phyloP scores from a whole-genome alignment of 768 basidiomycete species.

The Lactarius sanguifluus region DNA sequence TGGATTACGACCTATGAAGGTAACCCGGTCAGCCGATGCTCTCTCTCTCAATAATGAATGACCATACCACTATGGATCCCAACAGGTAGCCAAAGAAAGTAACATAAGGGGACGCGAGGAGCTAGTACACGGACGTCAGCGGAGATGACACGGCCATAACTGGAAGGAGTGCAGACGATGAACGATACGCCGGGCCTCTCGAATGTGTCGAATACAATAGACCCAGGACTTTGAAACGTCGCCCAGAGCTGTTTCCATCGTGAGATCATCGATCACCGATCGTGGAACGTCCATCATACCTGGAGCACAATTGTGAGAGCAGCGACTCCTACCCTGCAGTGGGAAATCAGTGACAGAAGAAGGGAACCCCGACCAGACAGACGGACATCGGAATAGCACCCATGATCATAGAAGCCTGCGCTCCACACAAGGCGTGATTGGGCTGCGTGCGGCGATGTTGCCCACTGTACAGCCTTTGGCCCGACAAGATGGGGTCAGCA shows the following conservation, averaged over 20 bases:
- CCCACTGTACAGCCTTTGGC: conserved; percentile 40
- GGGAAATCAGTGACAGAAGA: conserved; percentile 13
- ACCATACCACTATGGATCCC: conserved; percentile 33
- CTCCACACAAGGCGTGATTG: conserved; percentile 42
- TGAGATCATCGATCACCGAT: not conserved
- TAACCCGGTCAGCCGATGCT: not conserved
- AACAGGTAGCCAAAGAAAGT: conserved; percentile 45
- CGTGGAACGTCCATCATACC: conserved; percentile 29
- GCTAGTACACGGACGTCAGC: conserved; percentile 33
- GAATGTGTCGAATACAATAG: conserved; percentile 30
- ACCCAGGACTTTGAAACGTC: conserved; percentile 35
- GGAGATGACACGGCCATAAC: not conserved
- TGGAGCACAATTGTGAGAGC: conserved; percentile 45
- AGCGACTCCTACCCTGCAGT: conserved; percentile 43
- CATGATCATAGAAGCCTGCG: conserved; percentile 54
- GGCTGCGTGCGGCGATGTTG: conserved; percentile 32
- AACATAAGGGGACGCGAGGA: conserved; percentile 42
- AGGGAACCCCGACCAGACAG: not conserved
- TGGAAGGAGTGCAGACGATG: conserved; percentile 27
- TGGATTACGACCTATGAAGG: conserved; percentile 26
- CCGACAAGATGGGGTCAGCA: not conserved
- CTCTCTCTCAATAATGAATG: not conserved
- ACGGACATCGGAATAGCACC: conserved; percentile 55
- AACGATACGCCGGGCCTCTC: conserved; percentile 32
- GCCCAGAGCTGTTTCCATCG: conserved; percentile 38